Percentiles rank a stretch among this genome's conserved stretches.
phyloP scores from a whole-genome alignment of 1,139 yeast genomes.

The Scheffersomyces segobiensis region DNA sequence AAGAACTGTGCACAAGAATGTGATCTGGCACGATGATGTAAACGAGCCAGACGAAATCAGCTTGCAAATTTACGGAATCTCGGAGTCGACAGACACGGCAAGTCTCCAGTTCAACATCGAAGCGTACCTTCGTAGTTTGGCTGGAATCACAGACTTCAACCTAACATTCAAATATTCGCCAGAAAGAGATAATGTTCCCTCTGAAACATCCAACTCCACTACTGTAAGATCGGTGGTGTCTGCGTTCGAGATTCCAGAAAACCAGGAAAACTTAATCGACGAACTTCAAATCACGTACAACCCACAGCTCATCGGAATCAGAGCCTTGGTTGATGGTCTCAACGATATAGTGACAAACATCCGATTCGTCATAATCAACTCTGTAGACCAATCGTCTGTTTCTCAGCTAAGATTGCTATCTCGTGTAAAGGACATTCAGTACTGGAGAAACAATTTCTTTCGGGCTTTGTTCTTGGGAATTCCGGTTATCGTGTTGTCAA shows the following conservation, averaged over 20 bases:
- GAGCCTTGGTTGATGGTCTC: slow-evolving; percentile 53
- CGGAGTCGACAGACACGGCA: slow-evolving; percentile 24
- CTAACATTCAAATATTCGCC: slow-evolving; percentile 16
- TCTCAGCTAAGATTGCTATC: slow-evolving; percentile 71
- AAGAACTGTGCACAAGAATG: background rate
- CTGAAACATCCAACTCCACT: slow-evolving; percentile 14
- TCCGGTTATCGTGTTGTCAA: slow-evolving; percentile 64
- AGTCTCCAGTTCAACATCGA: slow-evolving; percentile 41
- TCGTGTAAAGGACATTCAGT: slow-evolving; percentile 67
- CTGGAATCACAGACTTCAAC: slow-evolving; percentile 28
- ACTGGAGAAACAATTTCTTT: slow-evolving; percentile 63
- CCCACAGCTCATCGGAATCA: slow-evolving; percentile 50
- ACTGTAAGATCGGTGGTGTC: slow-evolving; percentile 14
- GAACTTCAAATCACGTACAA: slow-evolving; percentile 50
- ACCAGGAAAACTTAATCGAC: slow-evolving; percentile 18
- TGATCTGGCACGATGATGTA: slow-evolving; percentile 2
- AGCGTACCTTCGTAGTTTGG: slow-evolving; percentile 34
- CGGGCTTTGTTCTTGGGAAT: slow-evolving; percentile 55
- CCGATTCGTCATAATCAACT: slow-evolving; percentile 43
- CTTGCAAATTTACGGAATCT: slow-evolving; percentile 37
- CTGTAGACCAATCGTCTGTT: slow-evolving; percentile 46
- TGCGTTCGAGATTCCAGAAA: slow-evolving; percentile 10
- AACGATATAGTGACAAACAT: slow-evolving; percentile 22
- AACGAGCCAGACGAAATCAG: slow-evolving; percentile 28
- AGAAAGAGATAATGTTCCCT: slow-evolving; percentile 7